phyloP scores from a whole-genome alignment of 2,329 filamentous ascomycete genomes.

The Epichloe glyceriae region DNA sequence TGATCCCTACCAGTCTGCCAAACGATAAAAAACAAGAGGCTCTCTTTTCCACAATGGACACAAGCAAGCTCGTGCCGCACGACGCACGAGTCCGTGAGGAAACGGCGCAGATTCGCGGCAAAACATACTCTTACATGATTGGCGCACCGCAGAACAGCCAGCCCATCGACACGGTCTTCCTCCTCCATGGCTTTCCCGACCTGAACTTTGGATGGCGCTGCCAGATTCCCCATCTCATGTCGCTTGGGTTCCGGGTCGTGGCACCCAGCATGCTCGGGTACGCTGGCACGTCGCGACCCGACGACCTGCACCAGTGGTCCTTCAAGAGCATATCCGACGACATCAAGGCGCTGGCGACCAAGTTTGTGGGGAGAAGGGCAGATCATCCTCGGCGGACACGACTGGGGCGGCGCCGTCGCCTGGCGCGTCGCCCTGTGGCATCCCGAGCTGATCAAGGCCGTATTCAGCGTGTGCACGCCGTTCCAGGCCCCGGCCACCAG shows the following conservation, averaged over 20 bases:
- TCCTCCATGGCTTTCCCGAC: conserved; percentile 72
- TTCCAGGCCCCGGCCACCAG: conserved; percentile 43
- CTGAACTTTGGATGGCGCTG: conserved; percentile 76
- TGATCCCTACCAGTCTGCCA: no score
- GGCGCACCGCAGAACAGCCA: conserved; percentile 31
- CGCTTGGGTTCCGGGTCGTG: conserved; percentile 64
- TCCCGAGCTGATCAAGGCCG: conserved; percentile 55
- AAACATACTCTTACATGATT: conserved; percentile 55
- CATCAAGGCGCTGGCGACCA: conserved; percentile 55
- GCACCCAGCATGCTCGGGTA: conserved; percentile 83
- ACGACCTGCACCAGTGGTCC: conserved; percentile 49
- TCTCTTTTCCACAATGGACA: conserved; percentile 25
- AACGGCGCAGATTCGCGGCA: conserved; percentile 50
- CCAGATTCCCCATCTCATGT: conserved; percentile 66
- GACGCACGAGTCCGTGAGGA: conserved; percentile 56
- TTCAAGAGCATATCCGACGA: conserved; percentile 63
- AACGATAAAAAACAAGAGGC: no score
- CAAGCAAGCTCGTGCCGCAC: conserved; percentile 50
- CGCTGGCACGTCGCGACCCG: conserved; percentile 59
- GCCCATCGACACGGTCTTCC: conserved; percentile 35
- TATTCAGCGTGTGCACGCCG: conserved; percentile 75
- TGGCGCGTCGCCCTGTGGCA: conserved; percentile 65
- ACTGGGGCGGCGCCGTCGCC: conserved; percentile 75
- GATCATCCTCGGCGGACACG: conserved; percentile 80
- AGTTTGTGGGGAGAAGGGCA: conserved; percentile 33